Evolutionary conservation across 768 basidiomycete species (phyloP), one percentile per base, ranked within the genome.

Genomic region (Hypholoma fasciculare): DNA sequence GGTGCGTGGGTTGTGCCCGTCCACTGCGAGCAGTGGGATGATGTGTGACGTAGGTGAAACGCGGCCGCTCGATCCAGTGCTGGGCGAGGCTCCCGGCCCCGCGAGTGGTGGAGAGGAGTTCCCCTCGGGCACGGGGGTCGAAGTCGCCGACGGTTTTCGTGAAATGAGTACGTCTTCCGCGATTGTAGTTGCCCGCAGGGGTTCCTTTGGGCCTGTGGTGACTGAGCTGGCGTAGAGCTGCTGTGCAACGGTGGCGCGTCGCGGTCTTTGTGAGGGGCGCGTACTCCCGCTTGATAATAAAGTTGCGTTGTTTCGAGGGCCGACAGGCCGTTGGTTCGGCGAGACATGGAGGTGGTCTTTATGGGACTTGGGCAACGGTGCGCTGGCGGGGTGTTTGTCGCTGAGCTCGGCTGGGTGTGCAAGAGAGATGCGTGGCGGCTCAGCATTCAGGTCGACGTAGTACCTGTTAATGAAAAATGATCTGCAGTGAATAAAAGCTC

Each of bases 171-270:
- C 27, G 26, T 40, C 40, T 14, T 44, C 38, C 36, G 40, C 34
- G 13, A 58, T 39, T 7, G 49, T 34, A 5, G 42, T 40, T 47
- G 47, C 49, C 16, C 38, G 37, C 11, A 39, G 23, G 47, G 57
- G 34, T 16, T 52, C 44, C 36, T 47, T 55, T 16, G 52, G 42
- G 40, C 46, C 38, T 23, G 39, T 26, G 16, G 48, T 14, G 26
- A 67, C 49, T 20, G 65, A 63, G 42, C 67, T 69, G 14, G 69
- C 67, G 44, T 70, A 70, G 17, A 68, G 39, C 40, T 65, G 67
- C 49, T 70, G 69, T 7, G 67, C 69, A n/a, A 63, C 65, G 9
- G 66, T 67, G 16, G 61, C 60, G 16, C 66, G 64, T 52, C 66
- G 60, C 9, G 59, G 52, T 13, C 64, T 46, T 40, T 61, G 55